Percentiles rank a stretch among this genome's conserved stretches.
These are phyloP conservation scores for Chaetomiaceae sp. DNA, from an alignment of 2,329 filamentous ascomycete species.

Conservation along the genomic window DNA sequence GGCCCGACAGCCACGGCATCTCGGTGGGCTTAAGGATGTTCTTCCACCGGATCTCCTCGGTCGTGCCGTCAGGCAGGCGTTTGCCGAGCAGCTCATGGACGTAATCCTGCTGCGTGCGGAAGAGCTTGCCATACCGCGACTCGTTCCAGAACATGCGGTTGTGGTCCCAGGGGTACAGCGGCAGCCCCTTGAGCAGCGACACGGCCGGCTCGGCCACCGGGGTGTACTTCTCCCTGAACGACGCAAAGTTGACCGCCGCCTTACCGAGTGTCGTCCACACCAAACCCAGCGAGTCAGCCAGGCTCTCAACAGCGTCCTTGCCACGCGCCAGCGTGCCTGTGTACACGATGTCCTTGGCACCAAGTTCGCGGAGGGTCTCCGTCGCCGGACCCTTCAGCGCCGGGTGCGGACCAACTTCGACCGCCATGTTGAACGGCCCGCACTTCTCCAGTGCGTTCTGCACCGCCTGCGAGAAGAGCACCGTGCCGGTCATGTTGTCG, in stretches of 20 bases:
- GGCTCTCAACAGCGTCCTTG: constrained; percentile 4
- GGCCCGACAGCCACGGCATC: constrained; percentile 34
- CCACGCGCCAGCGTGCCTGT: constrained; percentile 3
- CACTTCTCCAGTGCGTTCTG: not conserved
- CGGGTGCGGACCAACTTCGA: constrained; percentile 35
- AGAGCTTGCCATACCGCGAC: no score
- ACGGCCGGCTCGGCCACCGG: no score
- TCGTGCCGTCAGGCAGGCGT: not conserved
- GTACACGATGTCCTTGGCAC: constrained; percentile 1
- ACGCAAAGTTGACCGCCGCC: not conserved
- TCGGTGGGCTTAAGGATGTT: not conserved
- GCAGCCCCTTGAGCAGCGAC: not conserved
- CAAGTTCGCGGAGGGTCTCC: constrained; percentile 26
- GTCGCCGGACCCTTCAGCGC: constrained; percentile 35
- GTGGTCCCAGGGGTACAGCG: not conserved
- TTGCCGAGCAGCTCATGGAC: not conserved
- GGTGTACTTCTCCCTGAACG: not conserved
- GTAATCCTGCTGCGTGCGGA: no score
- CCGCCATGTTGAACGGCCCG: constrained; percentile 13
- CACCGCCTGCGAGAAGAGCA: constrained; percentile 21
- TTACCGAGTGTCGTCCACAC: constrained; percentile 13
- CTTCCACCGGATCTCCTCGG: not conserved
- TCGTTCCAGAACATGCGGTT: not conserved
- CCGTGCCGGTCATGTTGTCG: constrained; percentile 17
- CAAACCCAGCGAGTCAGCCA: constrained; percentile 4